Conservation (phyloP, 805 yeast genomes). For the Ogataea paradorogensis region DNA sequence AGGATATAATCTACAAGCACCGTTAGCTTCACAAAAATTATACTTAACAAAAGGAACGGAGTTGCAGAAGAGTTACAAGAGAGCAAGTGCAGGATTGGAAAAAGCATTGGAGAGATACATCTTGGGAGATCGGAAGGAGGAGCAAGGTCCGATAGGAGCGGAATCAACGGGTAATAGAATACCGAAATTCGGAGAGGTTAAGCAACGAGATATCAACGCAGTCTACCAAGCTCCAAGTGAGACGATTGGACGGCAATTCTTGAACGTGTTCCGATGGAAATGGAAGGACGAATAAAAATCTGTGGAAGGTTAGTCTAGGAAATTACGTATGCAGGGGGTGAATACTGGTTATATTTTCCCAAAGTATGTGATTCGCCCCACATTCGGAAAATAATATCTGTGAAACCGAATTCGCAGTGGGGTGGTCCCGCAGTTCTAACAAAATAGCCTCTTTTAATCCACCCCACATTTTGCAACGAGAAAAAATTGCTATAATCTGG, state of each 20-base stretch:
- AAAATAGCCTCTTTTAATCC: conserved; percentile 20
- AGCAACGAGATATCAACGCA: conserved; percentile 18
- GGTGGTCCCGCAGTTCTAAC: conserved; percentile 13
- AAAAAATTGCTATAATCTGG: conserved; percentile 15
- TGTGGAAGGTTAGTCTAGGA: not conserved
- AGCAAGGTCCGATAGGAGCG: not conserved
- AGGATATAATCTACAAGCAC: conserved; percentile 64
- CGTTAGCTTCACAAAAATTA: conserved; percentile 54
- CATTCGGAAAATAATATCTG: conserved; percentile 6
- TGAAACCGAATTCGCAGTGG: not conserved
- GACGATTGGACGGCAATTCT: conserved; percentile 29
- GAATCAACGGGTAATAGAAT: not conserved
- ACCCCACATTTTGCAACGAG: conserved; percentile 15
- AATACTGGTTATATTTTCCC: conserved; percentile 1
- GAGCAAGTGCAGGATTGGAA: conserved; percentile 30
- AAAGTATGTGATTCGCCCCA: not conserved
- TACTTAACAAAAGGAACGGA: conserved; percentile 47
- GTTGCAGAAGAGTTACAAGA: conserved; percentile 36
- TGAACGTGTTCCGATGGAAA: conserved; percentile 21
- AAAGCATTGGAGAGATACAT: conserved; percentile 23
- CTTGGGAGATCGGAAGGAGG: conserved; percentile 4
- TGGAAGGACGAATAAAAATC: conserved; percentile 1
- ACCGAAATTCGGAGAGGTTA: conserved; percentile 18
- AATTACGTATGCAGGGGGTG: conserved; percentile 5
- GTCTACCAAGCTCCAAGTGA: conserved; percentile 32